Evolutionary conservation across 164 flowering plant species (phyloP).

Genomic region (Nymphaea thermarum): DNA sequence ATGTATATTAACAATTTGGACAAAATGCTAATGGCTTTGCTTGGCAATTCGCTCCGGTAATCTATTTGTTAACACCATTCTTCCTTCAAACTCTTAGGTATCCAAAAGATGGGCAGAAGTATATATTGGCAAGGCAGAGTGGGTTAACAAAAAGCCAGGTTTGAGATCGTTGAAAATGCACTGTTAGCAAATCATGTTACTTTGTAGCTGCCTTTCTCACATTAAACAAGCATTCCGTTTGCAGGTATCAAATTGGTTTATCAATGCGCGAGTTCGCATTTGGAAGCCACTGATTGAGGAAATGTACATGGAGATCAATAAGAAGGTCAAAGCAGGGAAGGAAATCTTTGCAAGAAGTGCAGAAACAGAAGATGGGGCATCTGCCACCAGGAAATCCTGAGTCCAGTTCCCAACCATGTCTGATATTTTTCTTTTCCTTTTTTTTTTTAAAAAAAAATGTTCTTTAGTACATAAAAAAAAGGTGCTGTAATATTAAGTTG

Average conservation of each 20-base stretch:
- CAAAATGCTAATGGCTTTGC: neutral
- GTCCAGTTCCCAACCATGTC: neutral
- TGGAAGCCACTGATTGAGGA: slow-evolving; percentile 89
- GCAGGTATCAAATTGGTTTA: slow-evolving; percentile 85
- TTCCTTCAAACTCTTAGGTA: slow-evolving; percentile 41
- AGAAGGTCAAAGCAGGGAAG: slow-evolving; percentile 15
- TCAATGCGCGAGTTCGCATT: slow-evolving; percentile 77
- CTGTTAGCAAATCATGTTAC: neutral
- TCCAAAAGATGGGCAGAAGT: slow-evolving; percentile 96
- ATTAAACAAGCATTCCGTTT: neutral
- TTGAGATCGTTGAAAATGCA: slow-evolving; percentile 2
- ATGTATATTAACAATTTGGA: slow-evolving; percentile 6
- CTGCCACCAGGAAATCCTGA: neutral
- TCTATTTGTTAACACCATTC: neutral
- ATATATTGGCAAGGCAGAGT: slow-evolving; percentile 75
- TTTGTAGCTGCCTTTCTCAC: neutral
- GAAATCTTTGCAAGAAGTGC: slow-evolving; percentile 1
- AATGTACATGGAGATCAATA: slow-evolving; percentile 51
- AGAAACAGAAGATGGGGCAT: neutral
- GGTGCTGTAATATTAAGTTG: neutral
- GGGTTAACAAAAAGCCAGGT: slow-evolving; percentile 98
- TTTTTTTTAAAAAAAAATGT: too few relatives aligned
- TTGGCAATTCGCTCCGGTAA: neutral
- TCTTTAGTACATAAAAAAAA: neutral
- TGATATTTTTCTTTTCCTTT: neutral